These are phyloP conservation scores for Phytophthora hybrid DNA, from an alignment of 352 stramenopile species.

Conservation along the genomic window DNA sequence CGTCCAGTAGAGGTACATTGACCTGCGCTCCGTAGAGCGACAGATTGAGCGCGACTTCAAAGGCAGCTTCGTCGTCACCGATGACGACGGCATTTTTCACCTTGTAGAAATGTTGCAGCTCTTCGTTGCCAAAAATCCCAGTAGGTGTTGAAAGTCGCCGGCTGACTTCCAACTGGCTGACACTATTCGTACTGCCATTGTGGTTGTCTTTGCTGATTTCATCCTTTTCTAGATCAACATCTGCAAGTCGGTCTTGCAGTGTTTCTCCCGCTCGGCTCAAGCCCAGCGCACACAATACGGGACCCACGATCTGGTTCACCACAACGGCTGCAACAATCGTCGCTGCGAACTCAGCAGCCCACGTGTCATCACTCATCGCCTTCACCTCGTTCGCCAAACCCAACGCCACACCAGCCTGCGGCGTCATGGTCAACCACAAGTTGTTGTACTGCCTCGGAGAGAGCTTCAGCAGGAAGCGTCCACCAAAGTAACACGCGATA, in stretches of 20 bases:
- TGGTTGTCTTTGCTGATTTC: background rate
- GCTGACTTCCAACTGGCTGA: slow-evolving; percentile 24
- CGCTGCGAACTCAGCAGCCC: slow-evolving; percentile 63
- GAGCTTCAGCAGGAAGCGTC: slow-evolving; percentile 67
- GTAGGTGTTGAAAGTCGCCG: slow-evolving; percentile 12
- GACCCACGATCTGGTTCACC: slow-evolving; percentile 76
- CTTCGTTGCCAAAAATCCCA: slow-evolving; percentile 43
- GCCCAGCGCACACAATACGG: slow-evolving; percentile 64
- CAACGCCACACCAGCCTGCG: slow-evolving; percentile 67
- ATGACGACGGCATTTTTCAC: slow-evolving; percentile 64
- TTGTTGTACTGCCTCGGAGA: slow-evolving; percentile 71
- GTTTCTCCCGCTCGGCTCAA: slow-evolving; percentile 61
- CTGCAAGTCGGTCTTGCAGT: slow-evolving; percentile 5
- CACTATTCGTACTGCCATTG: background rate
- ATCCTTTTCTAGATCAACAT: no score
- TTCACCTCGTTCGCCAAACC: slow-evolving; percentile 73
- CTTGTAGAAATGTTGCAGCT: slow-evolving; percentile 49
- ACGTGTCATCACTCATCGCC: slow-evolving; percentile 55
- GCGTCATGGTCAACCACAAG: slow-evolving; percentile 79
- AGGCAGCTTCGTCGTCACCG: slow-evolving; percentile 65
- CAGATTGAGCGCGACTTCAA: slow-evolving; percentile 67
- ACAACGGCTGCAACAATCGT: slow-evolving; percentile 76
- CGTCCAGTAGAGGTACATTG: slow-evolving; percentile 63
- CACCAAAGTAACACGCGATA: slow-evolving; percentile 64
- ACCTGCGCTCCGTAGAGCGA: slow-evolving; percentile 69